Percentiles rank a stretch among this genome's conserved stretches.
phyloP scores from a whole-genome alignment of 176 grass and related monocot genomes.

The Ananas comosus region DNA sequence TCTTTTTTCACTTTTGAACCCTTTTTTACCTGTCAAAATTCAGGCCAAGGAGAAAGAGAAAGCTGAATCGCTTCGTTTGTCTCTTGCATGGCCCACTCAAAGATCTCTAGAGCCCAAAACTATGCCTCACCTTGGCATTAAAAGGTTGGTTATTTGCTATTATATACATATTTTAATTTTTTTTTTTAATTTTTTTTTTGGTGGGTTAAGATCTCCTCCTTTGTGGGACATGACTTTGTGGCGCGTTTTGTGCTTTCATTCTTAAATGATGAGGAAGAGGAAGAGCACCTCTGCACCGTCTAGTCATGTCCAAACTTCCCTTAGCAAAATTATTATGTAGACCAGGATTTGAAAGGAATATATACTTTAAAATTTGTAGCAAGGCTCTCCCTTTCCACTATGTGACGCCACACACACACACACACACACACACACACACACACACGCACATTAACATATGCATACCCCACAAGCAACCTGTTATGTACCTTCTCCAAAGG shows the following conservation, averaged over 20 bases:
- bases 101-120: slow-evolving; percentile 21
- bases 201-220: neutral
- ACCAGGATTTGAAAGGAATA: slow-evolving; percentile 18
- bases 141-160: neutral
- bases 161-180: slow-evolving; percentile 1
- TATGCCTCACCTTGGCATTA: neutral
- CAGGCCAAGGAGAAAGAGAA: slow-evolving; percentile 19
- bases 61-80: slow-evolving; percentile 29
- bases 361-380: slow-evolving; percentile 20
- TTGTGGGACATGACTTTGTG: neutral
- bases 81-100: slow-evolving; percentile 12
- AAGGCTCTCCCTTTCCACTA: neutral
- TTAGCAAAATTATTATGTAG: slow-evolving; percentile 15
- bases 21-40: neutral
- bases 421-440: neutral
- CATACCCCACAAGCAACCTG: neutral
- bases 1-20: neutral
- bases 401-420: neutral
- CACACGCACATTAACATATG: neutral
- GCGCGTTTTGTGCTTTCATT: slow-evolving; percentile 19
- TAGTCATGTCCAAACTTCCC: slow-evolving; percentile 21
- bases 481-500: slow-evolving; percentile 20
- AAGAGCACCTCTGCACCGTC: slow-evolving; percentile 7
- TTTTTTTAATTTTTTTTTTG: neutral
- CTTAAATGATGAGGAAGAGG: slow-evolving; percentile 20